phyloP scores from a whole-genome alignment of 805 yeast genomes.

The Candida michaelii region DNA sequence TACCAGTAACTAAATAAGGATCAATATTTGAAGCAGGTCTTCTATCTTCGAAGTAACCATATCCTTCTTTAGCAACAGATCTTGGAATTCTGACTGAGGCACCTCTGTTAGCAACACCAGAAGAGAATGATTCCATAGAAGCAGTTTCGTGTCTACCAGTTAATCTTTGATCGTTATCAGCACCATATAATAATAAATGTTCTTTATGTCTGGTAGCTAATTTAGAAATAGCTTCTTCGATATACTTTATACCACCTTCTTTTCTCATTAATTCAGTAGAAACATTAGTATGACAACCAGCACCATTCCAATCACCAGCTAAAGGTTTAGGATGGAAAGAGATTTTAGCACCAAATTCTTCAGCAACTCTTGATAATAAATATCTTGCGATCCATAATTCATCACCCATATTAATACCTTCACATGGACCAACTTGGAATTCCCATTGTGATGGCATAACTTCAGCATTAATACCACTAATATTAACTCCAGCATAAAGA shows the following conservation, averaged over 20 bases:
- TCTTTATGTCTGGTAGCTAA: slow-evolving; percentile 94
- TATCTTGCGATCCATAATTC: slow-evolving; percentile 96
- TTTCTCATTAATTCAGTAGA: slow-evolving; percentile 89
- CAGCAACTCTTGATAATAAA: slow-evolving; percentile 90
- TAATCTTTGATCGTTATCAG: slow-evolving; percentile 92
- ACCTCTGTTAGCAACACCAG: slow-evolving; percentile 99
- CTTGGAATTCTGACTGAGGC: slow-evolving; percentile 98
- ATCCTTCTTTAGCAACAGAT: slow-evolving; percentile 96
- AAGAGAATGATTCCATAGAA: slow-evolving; percentile 82
- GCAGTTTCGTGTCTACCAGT: slow-evolving; percentile 99
- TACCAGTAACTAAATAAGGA: slow-evolving; percentile 98
- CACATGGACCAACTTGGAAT: slow-evolving; percentile 99
- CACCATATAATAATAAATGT: slow-evolving; percentile 92
- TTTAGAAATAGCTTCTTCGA: slow-evolving; percentile 90
- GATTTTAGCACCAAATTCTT: slow-evolving; percentile 97
- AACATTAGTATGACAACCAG: slow-evolving; percentile 99
- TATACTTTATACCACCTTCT: slow-evolving; percentile 94
- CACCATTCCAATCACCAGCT: slow-evolving; percentile 99
- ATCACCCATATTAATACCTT: slow-evolving; percentile 95
- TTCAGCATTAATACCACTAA: slow-evolving; percentile 98
- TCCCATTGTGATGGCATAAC: slow-evolving; percentile 99
- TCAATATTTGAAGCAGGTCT: slow-evolving; percentile 99
- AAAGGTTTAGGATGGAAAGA: slow-evolving; percentile 99
- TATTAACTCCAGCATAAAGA: slow-evolving; percentile 83
- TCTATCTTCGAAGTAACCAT: slow-evolving; percentile 98